These are phyloP conservation scores for Nigrospora osmanthi DNA, from an alignment of 2,329 filamentous ascomycete genomes.

Conservation along the genomic window DNA sequence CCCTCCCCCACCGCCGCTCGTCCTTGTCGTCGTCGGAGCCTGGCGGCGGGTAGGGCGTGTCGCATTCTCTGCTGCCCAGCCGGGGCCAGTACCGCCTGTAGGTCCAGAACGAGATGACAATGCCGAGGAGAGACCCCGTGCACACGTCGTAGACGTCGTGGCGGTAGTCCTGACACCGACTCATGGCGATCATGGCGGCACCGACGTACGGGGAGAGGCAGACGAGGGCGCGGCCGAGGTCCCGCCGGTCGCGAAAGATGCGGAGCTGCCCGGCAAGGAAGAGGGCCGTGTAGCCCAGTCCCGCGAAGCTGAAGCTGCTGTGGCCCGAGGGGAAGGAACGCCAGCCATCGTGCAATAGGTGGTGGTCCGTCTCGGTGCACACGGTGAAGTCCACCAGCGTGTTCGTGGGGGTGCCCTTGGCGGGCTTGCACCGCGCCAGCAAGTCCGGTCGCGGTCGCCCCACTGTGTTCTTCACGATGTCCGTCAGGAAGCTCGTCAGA, in stretches of 20 bases:
- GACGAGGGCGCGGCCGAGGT: constrained; percentile 47
- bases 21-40: constrained; percentile 17
- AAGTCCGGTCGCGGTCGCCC: constrained; percentile 62
- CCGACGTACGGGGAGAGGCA: constrained; percentile 53
- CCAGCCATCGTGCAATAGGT: constrained; percentile 74
- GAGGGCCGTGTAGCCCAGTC: constrained; percentile 65
- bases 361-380: constrained; percentile 64
- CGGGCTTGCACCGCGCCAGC: constrained; percentile 72
- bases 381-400: constrained; percentile 57
- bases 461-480: constrained; percentile 83
- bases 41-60: constrained; percentile 48
- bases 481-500: constrained; percentile 76
- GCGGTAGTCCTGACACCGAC: constrained; percentile 61
- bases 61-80: constrained; percentile 41
- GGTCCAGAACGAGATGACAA: constrained; percentile 54
- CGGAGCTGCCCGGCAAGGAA: constrained; percentile 62
- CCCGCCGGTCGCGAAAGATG: constrained; percentile 42
- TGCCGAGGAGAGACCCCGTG: constrained; percentile 52
- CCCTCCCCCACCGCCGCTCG: constrained; percentile 25
- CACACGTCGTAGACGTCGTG: constrained; percentile 66
- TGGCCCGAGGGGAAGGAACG: constrained; percentile 78
- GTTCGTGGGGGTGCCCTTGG: constrained; percentile 34
- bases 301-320: constrained; percentile 70
- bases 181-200: constrained; percentile 61
- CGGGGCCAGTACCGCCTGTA: constrained; percentile 58